phyloP scores from a whole-genome alignment of 257 asterid genomes.

The Ilex aquifolium region DNA sequence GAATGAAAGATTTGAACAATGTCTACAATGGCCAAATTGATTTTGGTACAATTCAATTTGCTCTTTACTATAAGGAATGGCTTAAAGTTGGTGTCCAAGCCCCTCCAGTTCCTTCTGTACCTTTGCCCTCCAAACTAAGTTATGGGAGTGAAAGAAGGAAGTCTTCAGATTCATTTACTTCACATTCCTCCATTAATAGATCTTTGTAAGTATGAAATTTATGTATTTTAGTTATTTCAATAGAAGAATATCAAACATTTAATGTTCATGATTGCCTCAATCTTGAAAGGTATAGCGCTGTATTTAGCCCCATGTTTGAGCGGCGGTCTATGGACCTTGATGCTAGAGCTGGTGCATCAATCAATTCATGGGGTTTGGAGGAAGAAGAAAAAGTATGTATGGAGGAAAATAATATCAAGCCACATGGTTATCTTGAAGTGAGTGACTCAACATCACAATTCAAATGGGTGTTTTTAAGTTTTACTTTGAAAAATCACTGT shows the following conservation, averaged over 20 bases:
- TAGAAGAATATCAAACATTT: too few relatives aligned
- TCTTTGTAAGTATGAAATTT: conserved; percentile 47
- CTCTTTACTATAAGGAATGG: conserved; percentile 70
- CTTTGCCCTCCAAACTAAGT: conserved; percentile 43
- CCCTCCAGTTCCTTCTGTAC: conserved; percentile 62
- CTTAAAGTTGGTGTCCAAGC: conserved; percentile 61
- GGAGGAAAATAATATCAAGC: conserved; percentile 26
- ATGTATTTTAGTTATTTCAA: too few relatives aligned
- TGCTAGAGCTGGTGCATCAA: conserved; percentile 19
- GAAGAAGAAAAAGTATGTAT: conserved; percentile 19
- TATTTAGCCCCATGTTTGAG: conserved; percentile 46
- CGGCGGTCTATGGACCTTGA: conserved; percentile 33
- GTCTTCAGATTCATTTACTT: conserved; percentile 41
- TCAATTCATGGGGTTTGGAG: conserved; percentile 27
- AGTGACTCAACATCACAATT: conserved; percentile 20
- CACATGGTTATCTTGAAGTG: conserved; percentile 36
- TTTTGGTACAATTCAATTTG: conserved; percentile 53
- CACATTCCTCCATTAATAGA: conserved; percentile 30
- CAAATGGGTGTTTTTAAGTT: too few relatives aligned
- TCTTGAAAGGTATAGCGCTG: conserved; percentile 46
- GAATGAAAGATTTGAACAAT: conserved; percentile 38
- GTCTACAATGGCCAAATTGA: conserved; percentile 53
- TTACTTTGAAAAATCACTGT: not conserved
- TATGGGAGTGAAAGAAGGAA: conserved; percentile 40
- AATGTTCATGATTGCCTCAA: conserved; percentile 3